These are phyloP conservation scores for Trichoderma citrinoviride DNA, from an alignment of 2,329 filamentous ascomycete species.

Conservation along the genomic window DNA sequence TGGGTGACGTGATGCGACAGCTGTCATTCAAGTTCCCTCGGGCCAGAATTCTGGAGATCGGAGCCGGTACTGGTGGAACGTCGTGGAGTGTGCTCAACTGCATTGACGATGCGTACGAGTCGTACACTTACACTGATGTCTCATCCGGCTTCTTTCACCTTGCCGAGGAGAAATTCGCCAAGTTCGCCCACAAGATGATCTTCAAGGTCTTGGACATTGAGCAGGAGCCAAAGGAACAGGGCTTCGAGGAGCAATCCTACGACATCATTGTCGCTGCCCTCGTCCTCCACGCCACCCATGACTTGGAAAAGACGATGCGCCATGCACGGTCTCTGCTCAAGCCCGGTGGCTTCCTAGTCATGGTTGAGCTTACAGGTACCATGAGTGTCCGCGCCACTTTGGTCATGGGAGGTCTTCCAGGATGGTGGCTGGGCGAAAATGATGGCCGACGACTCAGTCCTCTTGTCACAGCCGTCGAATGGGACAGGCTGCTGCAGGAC, in stretches of 20 bases:
- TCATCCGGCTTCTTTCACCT: slow-evolving; percentile 36
- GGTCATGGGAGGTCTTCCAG: slow-evolving; percentile 1
- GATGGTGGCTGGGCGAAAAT: neutral
- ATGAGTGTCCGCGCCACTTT: slow-evolving; percentile 8
- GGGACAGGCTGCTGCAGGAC: neutral
- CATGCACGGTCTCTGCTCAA: slow-evolving; percentile 13
- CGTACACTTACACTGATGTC: slow-evolving; percentile 37
- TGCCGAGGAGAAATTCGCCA: slow-evolving; percentile 34
- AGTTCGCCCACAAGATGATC: neutral
- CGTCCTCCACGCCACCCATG: slow-evolving; percentile 22
- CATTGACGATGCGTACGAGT: neutral
- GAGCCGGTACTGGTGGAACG: slow-evolving; percentile 39
- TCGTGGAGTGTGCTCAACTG: slow-evolving; percentile 23
- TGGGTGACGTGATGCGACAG: slow-evolving; percentile 15
- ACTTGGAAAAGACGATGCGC: neutral
- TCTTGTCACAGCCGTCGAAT: neutral
- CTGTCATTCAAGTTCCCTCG: slow-evolving; percentile 31
- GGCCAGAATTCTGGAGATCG: slow-evolving; percentile 35
- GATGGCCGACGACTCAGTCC: neutral
- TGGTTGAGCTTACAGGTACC: slow-evolving; percentile 15
- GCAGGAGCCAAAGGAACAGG: slow-evolving; percentile 18
- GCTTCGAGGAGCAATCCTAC: slow-evolving; percentile 21
- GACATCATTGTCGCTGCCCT: slow-evolving; percentile 29
- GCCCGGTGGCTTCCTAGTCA: slow-evolving; percentile 9
- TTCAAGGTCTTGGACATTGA: slow-evolving; percentile 30